Conservation (phyloP, 371 early-diverging fungal species). For the Rhizopus arrhizus region DNA sequence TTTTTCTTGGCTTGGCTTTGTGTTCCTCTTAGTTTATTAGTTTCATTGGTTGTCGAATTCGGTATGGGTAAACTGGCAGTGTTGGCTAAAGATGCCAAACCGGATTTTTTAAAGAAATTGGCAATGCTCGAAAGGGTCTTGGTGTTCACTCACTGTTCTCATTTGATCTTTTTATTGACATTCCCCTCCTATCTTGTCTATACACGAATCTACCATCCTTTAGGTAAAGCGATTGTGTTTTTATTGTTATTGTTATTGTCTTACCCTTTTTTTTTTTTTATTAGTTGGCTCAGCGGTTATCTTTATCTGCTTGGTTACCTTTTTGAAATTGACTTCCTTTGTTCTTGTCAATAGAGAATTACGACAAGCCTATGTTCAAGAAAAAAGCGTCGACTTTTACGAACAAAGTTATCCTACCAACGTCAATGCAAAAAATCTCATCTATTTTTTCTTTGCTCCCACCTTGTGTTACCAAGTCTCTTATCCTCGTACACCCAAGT, state of each 20-base stretch:
- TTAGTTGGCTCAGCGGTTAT: constrained; percentile 64
- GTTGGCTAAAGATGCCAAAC: constrained; percentile 37
- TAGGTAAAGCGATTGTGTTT: constrained; percentile 38
- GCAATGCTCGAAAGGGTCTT: constrained; percentile 39
- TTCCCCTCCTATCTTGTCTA: constrained; percentile 73
- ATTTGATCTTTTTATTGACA: constrained; percentile 59
- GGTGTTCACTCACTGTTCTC: constrained; percentile 50
- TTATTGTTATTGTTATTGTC: background rate
- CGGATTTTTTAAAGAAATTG: constrained; percentile 38
- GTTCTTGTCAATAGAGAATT: constrained; percentile 72
- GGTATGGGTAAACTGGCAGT: constrained; percentile 41
- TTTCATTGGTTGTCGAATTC: constrained; percentile 62
- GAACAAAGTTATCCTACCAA: constrained; percentile 77
- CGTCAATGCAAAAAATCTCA: constrained; percentile 65
- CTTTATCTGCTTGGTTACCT: constrained; percentile 63
- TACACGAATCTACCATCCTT: constrained; percentile 72
- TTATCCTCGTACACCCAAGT: constrained; percentile 74
- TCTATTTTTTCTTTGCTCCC: constrained; percentile 82
- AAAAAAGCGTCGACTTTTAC: constrained; percentile 43
- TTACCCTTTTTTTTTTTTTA: background rate
- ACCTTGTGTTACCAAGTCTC: constrained; percentile 89
- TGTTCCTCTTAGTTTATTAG: constrained; percentile 55
- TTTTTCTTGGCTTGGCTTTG: constrained; percentile 53
- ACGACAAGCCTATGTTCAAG: constrained; percentile 47
- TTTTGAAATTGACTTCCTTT: constrained; percentile 83